Base-by-base conservation (phyloP, 2,329 filamentous ascomycete species). In the Penicillium italicum region DNA sequence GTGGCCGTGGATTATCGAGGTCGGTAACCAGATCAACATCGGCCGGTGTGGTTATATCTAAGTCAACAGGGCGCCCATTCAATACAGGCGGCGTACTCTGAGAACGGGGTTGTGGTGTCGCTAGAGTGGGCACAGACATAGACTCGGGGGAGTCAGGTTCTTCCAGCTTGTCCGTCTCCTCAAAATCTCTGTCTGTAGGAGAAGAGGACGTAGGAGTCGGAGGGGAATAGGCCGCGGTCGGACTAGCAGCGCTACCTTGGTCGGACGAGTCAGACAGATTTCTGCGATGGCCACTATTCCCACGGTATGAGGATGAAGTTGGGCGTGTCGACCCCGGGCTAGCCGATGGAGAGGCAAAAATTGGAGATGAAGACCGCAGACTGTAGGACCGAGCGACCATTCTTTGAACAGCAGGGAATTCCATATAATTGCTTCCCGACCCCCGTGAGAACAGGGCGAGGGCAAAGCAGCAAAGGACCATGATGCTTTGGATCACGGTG, bases 401-500 rank as follows among this genome's bases (percentile, higher is more conserved):
- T 54, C 73, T 76, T 53, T 79, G 77, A 6, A 79, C 70, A n/a
- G 76, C 67, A 0, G 74, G 76, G 42, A 77, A 68, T 56, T 77
- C 77, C 53, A 78, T 73, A 57, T 77, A 79, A 43, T 68, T 74
- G 41, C 73, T 71, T 40, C 72, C 66, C 0, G 73, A 67, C n/a
- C 72, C 73, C 12, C 75, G 75, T 0, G 76, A 77, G 70, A 97
- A 97, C 36, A 97, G 86, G 22, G 97, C 90, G 1, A 99, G 81
- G 0, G 89, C 86, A 10, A 99, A 83, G 65, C 91, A 96, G 43
- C 93, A 85, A 0, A 97, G 82, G 6, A 97, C 82, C 9, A 99
- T 81, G 5, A 95, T 84, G 43, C 89, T 91, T 72, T 97, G 94
- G 33, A 96, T 84, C 55, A 97, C 94, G 5, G 90, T 90, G 85